Base-by-base conservation (phyloP, 169 alveolate genomes). In the Blepharisma undulans region DNA sequence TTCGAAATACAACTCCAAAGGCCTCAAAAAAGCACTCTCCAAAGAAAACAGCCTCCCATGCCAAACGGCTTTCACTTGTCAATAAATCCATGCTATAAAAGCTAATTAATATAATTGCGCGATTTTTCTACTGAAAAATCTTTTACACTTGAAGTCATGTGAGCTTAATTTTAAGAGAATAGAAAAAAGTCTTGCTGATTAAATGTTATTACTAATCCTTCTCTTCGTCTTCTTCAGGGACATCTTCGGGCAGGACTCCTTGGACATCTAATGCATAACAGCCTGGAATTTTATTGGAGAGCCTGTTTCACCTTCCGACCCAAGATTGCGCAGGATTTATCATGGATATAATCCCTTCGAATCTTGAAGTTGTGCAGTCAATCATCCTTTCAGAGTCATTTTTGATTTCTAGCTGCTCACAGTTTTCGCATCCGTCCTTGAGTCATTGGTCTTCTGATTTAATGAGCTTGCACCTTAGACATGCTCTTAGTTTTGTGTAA, bases 381-480 rank as follows among this genome's bases (percentile, higher is more conserved):
- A 22, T n/a, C 85, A 88, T 88, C 29, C 32, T 21, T 34, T 88
- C 92, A 18, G 30, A 29, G 25, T 88, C 87, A 25, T 61, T 22
- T 27, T 25, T 76, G 30, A 76, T 78, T n/a, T 89, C 82, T 22
- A 78, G 72, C 21, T 36, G 61, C 71, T 32, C 66, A 72, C 94
- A 91, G 90, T 91, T 91, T 22, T 91, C 86, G 48, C 94, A 91
- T n/a, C 94, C 94, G 61, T 91, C 94, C 30, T 91, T 91, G 19
- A 27, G 29, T 72, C 90, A 91, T 30, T 91, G 91, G 27, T 72
- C 84, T 59, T 91, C 91, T 18, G 93, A 85, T 85, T 91, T 91
- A 29, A 91, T 85, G n/a, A 91, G 76, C 29, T 66, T 33, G 76
- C 93, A 91, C 22, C 78, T 81, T 4, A 72, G 27, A 86, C 93